Conservation (phyloP, 1,139 yeast genomes). For the Pichia norvegensis region DNA sequence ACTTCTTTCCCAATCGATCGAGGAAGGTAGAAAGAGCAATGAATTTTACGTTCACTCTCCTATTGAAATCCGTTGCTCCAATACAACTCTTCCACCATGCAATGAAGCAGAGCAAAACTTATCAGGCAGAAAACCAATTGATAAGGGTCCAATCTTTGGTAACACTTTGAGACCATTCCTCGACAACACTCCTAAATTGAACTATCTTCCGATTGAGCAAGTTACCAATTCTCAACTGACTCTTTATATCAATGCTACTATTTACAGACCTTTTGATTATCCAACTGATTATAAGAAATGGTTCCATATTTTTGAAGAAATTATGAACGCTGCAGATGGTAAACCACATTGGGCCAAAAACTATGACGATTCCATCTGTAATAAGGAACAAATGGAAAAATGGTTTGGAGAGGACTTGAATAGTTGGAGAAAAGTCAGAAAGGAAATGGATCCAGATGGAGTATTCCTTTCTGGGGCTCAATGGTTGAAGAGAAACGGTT, state of each 20-base stretch:
- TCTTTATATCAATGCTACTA: conserved; percentile 83
- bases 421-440: conserved; percentile 54
- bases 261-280: conserved; percentile 84
- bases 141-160: conserved; percentile 78
- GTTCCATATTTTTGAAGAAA: conserved; percentile 76
- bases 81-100: conserved; percentile 47
- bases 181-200: conserved; percentile 68
- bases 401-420: conserved; percentile 77
- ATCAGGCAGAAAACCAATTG: conserved; percentile 33
- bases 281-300: conserved; percentile 72
- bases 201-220: conserved; percentile 43
- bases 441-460: conserved; percentile 69
- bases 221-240: conserved; percentile 77
- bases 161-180: conserved; percentile 73
- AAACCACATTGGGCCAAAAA: conserved; percentile 99
- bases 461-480: conserved; percentile 67
- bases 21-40: conserved; percentile 49
- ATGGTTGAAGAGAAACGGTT: conserved; percentile 80
- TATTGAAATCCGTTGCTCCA: conserved; percentile 88
- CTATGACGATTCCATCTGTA: conserved; percentile 75
- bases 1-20: conserved; percentile 54
- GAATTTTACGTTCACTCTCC: conserved; percentile 90
- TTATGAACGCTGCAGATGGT: conserved; percentile 73
- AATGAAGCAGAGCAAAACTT: conserved; percentile 28
- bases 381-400: conserved; percentile 55